Base-by-base conservation (phyloP, 2,329 filamentous ascomycete genomes). In the Bipolaris gigantea region DNA sequence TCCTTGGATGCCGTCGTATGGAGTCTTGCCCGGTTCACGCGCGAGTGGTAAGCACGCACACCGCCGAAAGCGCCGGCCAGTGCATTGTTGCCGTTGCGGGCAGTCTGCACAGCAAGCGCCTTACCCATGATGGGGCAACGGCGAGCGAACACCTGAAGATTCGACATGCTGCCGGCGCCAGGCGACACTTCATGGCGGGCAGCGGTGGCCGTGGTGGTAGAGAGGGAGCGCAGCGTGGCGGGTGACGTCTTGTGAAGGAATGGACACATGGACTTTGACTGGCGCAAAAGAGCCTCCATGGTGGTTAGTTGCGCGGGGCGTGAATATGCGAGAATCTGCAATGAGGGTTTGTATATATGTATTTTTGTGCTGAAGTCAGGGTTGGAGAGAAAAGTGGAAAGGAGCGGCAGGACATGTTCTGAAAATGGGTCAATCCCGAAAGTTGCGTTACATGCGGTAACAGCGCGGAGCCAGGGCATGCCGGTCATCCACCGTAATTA, bases 61-160 rank as follows among this genome's bases (percentile, higher is more conserved):
- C 79, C 79, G 49, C 76, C 80, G 63, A 79, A 81, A 60, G 77
- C 78, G 34, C 79, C 79, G 35, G 76, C 75, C 18, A 81, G 73
- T 30, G 75, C 72, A 59, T 70, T 73, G 65, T 77, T 77, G 63
- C 72, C 73, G 57, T 76, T 74, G 68, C 80, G 81, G 54, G 79
- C 77, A 56, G 78, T 79, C 82, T 97, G 93, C 35, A 97, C 88
- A 57, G 91, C 89, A 75, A 99, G 85, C 38, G 94, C 94, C 83
- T 97, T 96, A 76, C 92, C 93, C 94, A 99, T 99, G 76, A 99
- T 89, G 55, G 94, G 94, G 84, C 94, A 99, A 76, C 93, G 91
- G 73, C 92, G 88, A 69, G 91, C 94, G 71, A 96, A 86, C 65
- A 94, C 86, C 81, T 97, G 94, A 69, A 99, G 84, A 79, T 96